phyloP scores from a whole-genome alignment of 441 rosid genomes.

The Adansonia grandidieri region DNA sequence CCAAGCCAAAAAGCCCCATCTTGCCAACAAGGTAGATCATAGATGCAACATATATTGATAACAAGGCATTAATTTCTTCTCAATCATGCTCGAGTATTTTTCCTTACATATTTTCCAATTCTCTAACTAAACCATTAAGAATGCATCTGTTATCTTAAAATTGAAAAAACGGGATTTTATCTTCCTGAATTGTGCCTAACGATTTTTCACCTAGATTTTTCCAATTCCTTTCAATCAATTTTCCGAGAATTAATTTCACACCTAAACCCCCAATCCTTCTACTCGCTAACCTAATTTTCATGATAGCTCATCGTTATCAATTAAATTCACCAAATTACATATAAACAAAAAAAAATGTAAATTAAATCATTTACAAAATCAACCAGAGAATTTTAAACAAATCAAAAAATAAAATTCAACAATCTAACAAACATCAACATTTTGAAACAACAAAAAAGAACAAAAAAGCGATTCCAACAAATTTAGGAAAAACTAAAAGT shows the following conservation, averaged over 20 bases:
- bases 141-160: not conserved
- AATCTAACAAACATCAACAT: not conserved
- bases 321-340: conserved; percentile 8
- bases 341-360: not conserved
- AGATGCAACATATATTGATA: not conserved
- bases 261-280: not conserved
- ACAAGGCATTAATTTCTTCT: not conserved
- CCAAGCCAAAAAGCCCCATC: not conserved
- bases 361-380: too few relatives aligned
- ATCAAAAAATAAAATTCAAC: not conserved
- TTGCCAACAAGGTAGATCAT: conserved; percentile 4
- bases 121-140: not conserved
- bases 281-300: not conserved
- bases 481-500: not conserved
- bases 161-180: not conserved
- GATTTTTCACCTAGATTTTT: not conserved
- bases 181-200: not conserved
- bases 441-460: not conserved
- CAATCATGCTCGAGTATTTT: not conserved
- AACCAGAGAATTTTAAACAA: too few relatives aligned
- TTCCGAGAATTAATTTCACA: conserved; percentile 11
- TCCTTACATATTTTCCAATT: not conserved
- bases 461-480: not conserved
- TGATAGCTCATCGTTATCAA: conserved; percentile 7
- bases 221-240: not conserved